Percentiles rank a stretch among this genome's conserved stretches.
phyloP scores from a whole-genome alignment of 2,329 filamentous ascomycete genomes.

The Aureobasidium melanogenum region DNA sequence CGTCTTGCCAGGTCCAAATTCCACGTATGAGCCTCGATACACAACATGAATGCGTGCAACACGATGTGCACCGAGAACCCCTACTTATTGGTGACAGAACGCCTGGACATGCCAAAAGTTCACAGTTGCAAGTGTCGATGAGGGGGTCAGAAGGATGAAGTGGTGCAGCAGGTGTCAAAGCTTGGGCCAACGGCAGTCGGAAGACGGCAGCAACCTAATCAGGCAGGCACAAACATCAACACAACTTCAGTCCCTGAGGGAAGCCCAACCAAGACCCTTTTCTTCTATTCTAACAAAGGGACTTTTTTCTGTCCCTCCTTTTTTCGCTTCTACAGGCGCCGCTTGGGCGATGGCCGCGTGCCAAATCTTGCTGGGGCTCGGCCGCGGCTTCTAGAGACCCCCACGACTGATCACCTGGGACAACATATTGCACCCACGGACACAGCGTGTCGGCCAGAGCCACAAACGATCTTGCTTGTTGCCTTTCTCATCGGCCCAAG shows the following conservation, averaged over 20 bases:
- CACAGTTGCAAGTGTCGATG: no score
- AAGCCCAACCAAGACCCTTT: background rate
- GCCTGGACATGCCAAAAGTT: background rate
- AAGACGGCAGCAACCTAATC: background rate
- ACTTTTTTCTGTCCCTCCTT: background rate
- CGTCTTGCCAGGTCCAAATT: background rate
- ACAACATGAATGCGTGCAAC: background rate
- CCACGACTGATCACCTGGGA: background rate
- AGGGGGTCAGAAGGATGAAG: background rate
- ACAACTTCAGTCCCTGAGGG: background rate
- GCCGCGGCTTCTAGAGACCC: background rate
- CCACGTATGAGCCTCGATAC: background rate
- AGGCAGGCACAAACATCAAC: slow-evolving; percentile 4
- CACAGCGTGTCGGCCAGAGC: background rate
- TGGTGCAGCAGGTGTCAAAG: background rate
- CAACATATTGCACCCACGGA: background rate
- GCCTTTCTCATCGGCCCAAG: background rate
- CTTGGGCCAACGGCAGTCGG: background rate
- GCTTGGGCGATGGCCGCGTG: slow-evolving; percentile 7
- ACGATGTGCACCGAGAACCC: background rate
- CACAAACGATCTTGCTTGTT: slow-evolving; percentile 4
- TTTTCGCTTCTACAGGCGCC: background rate
- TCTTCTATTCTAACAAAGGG: background rate
- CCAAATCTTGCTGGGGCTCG: background rate
- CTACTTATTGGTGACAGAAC: background rate